phyloP scores from a whole-genome alignment of 169 alveolate species.

The Plasmodium cynomolgi region DNA sequence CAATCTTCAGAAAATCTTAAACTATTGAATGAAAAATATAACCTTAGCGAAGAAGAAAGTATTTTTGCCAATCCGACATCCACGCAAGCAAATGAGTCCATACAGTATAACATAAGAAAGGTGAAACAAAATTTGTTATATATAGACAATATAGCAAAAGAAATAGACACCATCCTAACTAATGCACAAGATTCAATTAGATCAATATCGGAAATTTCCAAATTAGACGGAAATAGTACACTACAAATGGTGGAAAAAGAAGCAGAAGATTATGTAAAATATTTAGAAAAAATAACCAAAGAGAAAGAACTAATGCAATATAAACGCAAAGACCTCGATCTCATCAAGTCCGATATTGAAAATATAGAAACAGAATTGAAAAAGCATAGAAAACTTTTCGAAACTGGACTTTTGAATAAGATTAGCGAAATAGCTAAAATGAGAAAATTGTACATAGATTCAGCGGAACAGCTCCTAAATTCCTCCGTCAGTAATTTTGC shows the following conservation, averaged over 20 bases:
- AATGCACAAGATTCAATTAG: neutral
- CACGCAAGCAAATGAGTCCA: neutral
- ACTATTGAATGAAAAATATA: neutral
- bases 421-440: neutral
- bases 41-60: neutral
- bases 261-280: neutral
- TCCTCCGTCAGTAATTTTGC: neutral
- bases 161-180: neutral
- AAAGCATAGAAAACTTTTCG: neutral
- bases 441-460: neutral
- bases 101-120: neutral
- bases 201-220: neutral
- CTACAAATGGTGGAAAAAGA: neutral
- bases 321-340: neutral
- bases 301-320: neutral
- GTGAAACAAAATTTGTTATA: slow-evolving; percentile 1
- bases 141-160: neutral
- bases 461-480: neutral
- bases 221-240: neutral
- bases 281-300: neutral
- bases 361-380: slow-evolving; percentile 1
- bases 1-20: neutral
- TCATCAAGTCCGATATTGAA: neutral
- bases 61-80: neutral
- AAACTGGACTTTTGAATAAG: slow-evolving; percentile 7